phyloP scores from a whole-genome alignment of 192 early-diverging fungal genomes.

The Backusella psychrophila region DNA sequence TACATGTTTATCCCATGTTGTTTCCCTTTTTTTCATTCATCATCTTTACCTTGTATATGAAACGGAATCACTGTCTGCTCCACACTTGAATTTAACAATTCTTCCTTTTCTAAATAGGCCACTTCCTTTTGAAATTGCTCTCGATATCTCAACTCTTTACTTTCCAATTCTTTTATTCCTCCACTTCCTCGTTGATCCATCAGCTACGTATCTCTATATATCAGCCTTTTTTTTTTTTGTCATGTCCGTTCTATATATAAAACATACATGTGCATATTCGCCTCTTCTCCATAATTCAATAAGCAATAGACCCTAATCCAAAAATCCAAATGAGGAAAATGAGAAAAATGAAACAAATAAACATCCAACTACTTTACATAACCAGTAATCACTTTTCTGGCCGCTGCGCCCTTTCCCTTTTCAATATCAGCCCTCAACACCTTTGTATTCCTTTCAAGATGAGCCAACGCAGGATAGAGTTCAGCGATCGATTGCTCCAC shows the following conservation, averaged over 20 bases:
- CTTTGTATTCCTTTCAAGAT: slow-evolving; percentile 1
- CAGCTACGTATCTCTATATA: neutral
- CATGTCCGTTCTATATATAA: neutral
- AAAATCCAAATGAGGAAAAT: neutral
- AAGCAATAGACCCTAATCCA: neutral
- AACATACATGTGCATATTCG: slow-evolving; percentile 1
- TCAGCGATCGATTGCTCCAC: slow-evolving; percentile 2
- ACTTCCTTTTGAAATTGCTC: neutral
- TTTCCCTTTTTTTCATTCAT: neutral
- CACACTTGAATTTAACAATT: neutral
- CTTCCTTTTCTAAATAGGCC: neutral
- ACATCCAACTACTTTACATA: neutral
- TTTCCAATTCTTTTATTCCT: neutral
- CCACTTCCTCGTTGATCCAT: neutral
- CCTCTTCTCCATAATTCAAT: slow-evolving; percentile 15
- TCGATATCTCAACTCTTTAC: neutral
- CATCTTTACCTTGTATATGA: neutral
- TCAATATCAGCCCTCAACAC: neutral
- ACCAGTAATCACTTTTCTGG: slow-evolving; percentile 3
- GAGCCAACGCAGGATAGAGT: slow-evolving; percentile 1
- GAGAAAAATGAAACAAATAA: neutral
- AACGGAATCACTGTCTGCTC: neutral
- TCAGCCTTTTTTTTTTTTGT: neutral
- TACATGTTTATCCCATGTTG: neutral
- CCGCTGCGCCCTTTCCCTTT: neutral